These are phyloP conservation scores for Pseudomassariella vexata DNA, from an alignment of 2,329 filamentous ascomycete species.

Conservation along the genomic window DNA sequence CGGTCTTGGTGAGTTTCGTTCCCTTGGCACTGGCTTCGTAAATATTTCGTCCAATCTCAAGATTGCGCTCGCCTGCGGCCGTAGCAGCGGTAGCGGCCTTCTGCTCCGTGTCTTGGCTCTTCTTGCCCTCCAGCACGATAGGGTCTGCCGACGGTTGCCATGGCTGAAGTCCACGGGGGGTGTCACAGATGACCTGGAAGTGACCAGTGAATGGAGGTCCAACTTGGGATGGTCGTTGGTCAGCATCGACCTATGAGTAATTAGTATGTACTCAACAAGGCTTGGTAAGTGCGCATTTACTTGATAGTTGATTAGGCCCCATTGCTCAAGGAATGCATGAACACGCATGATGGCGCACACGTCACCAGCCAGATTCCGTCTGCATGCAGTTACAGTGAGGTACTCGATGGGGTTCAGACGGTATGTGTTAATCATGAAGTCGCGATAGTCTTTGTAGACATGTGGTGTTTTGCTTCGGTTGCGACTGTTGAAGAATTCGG, in stretches of 20 bases:
- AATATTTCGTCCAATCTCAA: constrained; percentile 91
- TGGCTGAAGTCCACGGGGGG: constrained; percentile 86
- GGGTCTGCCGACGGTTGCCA: constrained; percentile 88
- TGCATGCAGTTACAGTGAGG: constrained; percentile 91
- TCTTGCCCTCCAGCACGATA: constrained; percentile 55
- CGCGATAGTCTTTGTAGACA: constrained; percentile 97
- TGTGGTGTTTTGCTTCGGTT: constrained; percentile 97
- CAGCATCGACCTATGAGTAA: constrained; percentile 75
- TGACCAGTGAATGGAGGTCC: constrained; percentile 96
- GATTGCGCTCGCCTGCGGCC: constrained; percentile 75
- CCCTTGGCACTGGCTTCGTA: constrained; percentile 88
- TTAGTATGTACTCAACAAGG: constrained; percentile 17
- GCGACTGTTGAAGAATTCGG: constrained; percentile 97
- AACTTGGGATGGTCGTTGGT: constrained; percentile 90
- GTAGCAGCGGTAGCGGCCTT: constrained; percentile 61
- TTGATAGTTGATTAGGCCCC: constrained; percentile 99
- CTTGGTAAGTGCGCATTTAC: constrained; percentile 40
- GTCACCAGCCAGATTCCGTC: constrained; percentile 90
- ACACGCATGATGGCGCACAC: constrained; percentile 99
- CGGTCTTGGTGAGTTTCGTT: constrained; percentile 61
- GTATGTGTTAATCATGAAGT: constrained; percentile 99
- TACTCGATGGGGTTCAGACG: constrained; percentile 94
- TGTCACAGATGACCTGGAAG: constrained; percentile 94
- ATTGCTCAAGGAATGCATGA: constrained; percentile 95
- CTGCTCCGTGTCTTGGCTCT: constrained; percentile 63